Evolutionary conservation across 192 early-diverging fungal species (phyloP).

Genomic region (Mortierella alpina): DNA sequence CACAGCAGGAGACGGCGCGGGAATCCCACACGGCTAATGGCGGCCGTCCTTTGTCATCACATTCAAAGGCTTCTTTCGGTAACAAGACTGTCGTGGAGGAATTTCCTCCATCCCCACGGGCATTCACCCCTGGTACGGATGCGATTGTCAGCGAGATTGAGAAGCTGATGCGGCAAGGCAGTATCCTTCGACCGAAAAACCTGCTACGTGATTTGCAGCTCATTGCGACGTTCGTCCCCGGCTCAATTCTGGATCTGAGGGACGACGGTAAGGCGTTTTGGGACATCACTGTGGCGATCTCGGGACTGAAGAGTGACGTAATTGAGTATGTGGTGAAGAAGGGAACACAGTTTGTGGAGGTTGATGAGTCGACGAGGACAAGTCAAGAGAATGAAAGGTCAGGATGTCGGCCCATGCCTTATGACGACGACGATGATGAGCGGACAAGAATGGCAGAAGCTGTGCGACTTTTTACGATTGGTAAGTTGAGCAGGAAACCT

Average conservation of each 20-base stretch:
- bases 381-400: conserved; percentile 12
- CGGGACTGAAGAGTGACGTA: conserved; percentile 49
- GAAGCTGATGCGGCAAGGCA: conserved; percentile 34
- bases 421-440: conserved; percentile 42
- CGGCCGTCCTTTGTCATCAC: background rate
- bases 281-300: conserved; percentile 55
- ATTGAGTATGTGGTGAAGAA: conserved; percentile 50
- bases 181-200: conserved; percentile 35
- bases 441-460: conserved; percentile 45
- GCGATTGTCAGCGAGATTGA: conserved; percentile 56
- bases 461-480: conserved; percentile 56
- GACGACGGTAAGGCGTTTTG: conserved; percentile 59
- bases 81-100: background rate
- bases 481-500: conserved; percentile 5
- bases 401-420: conserved; percentile 13
- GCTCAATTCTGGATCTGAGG: conserved; percentile 48
- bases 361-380: conserved; percentile 13
- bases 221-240: conserved; percentile 50
- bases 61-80: background rate
- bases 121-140: conserved; percentile 54
- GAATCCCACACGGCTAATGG: background rate
- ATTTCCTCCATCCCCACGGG: conserved; percentile 18
- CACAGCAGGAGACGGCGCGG: background rate
- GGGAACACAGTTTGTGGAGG: conserved; percentile 43
- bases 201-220: conserved; percentile 56